A percentile compares a stretch with the other conserved stretches of the same genome.
Evolutionary conservation across 306 rosid species (phyloP).

Genomic region (Fragaria ananassa): DNA sequence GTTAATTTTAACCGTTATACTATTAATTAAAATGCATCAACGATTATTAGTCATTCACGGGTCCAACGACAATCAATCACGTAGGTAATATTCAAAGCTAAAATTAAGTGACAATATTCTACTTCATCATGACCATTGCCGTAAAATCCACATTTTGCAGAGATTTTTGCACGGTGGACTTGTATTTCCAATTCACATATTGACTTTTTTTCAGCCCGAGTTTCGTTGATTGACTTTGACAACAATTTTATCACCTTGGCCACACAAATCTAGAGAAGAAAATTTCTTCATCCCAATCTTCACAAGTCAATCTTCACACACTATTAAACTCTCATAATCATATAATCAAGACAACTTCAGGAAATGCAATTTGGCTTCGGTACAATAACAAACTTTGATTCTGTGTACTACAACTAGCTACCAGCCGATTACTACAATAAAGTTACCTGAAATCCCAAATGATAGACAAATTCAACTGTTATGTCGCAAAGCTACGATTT

Average conservation of each 20-base stretch:
- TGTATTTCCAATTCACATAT: neutral
- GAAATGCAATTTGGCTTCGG: neutral
- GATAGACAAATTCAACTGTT: conserved; percentile 5
- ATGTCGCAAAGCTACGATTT: neutral
- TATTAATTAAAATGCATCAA: neutral
- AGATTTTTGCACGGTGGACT: neutral
- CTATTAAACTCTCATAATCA: neutral
- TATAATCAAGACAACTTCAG: neutral
- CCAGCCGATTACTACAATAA: neutral
- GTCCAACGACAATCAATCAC: too few relatives aligned
- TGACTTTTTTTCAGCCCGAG: neutral
- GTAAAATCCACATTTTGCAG: neutral
- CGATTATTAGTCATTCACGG: neutral
- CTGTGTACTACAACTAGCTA: neutral
- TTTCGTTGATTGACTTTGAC: conserved; percentile 9
- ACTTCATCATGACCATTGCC: neutral
- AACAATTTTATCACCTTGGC: neutral
- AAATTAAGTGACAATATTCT: too few relatives aligned
- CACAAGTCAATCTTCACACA: neutral
- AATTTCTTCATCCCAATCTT: neutral
- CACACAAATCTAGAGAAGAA: neutral
- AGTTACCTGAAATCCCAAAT: neutral
- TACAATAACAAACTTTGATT: neutral
- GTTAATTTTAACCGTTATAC: too few relatives aligned
- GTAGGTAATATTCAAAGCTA: too few relatives aligned